Evolutionary conservation across 2,329 filamentous ascomycete species (phyloP).

Genomic region (Harringtonia aguacate): DNA sequence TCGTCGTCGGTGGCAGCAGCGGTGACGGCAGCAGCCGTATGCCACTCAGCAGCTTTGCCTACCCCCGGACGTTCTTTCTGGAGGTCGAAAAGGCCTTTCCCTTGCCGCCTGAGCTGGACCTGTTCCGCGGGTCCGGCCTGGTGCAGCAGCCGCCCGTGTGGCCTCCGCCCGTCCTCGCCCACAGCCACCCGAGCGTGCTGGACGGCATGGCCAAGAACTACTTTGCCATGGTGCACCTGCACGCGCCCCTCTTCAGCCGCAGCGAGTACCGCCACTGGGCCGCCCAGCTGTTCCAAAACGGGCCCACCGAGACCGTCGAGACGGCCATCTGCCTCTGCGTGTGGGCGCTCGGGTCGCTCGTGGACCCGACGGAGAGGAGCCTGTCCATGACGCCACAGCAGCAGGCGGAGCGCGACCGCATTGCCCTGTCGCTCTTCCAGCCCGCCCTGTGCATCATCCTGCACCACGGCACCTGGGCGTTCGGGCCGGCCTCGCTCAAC

Average conservation of each 20-base stretch:
- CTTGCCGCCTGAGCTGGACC: constrained; percentile 19
- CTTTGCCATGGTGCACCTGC: constrained; percentile 23
- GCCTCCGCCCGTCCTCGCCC: no score
- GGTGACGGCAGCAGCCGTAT: not conserved
- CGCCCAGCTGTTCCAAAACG: constrained; percentile 14
- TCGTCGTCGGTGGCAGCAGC: not conserved
- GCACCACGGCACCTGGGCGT: constrained; percentile 20
- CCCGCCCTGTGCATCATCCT: constrained; percentile 24
- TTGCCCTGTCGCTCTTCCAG: constrained; percentile 22
- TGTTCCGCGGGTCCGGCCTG: no score
- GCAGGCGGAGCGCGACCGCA: constrained; percentile 15
- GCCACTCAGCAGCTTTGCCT: constrained; percentile 7
- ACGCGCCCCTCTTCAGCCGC: constrained; percentile 23
- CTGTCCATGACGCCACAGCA: constrained; percentile 1
- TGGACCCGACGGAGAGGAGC: not conserved
- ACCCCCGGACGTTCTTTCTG: constrained; percentile 22
- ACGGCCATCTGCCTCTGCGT: constrained; percentile 25
- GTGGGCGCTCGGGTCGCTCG: constrained; percentile 23
- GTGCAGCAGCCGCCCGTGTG: no score
- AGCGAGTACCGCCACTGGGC: constrained; percentile 19
- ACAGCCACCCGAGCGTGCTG: constrained; percentile 5
- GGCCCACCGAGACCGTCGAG: constrained; percentile 14
- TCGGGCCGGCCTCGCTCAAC: constrained; percentile 17
- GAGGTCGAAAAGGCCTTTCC: constrained; percentile 21
- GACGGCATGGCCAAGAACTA: constrained; percentile 19